Base-by-base conservation (phyloP, 306 rosid species). In the Cicer yamashitae region DNA sequence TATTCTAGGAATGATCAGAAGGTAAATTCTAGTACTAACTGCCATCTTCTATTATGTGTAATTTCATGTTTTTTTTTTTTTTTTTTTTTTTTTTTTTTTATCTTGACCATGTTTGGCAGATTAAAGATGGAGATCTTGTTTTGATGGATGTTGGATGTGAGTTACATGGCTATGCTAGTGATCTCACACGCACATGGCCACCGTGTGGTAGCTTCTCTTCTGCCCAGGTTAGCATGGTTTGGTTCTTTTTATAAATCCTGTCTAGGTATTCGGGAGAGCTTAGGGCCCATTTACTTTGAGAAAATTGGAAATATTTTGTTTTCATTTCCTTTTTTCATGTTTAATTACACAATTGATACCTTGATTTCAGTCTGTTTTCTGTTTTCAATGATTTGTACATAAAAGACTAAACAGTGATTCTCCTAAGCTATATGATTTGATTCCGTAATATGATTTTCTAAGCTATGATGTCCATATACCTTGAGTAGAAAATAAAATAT, bases 61-160 rank as follows among this genome's bases (percentile, higher is more conserved):
- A 6, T 76, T 77, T 63, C 50, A 59, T 59, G 60, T 60, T 69
- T 72, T 63, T 60, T 69, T 72, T 63, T 60, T 69, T 72, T 63
- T 60, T 69, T 72, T 63, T 60, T 69, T 72, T 63, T 60, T 69
- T 72, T 63, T 60, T 69, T 72, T 63, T 60, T 67, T 71, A 59
- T 64, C 46, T 74, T 73, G 71, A 56, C n/a, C 59, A 15, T 82
- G 43, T 79, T 81, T 78, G 77, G 83, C 89, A 92, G 99, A 84
- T 94, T 70, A 84, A 84, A 85, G 88, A 89, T 57, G 96, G 96
- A 54, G 93, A 92, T 75, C 90, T 94, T 84, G 99, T 94, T 70
- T 86, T 94, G 86, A 90, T 90, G 99, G 99, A 94, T 79, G 74
- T 94, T 82, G 97, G 99, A 44, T 94, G 99, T 70, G 99, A 94